Base-by-base conservation (phyloP, 176 grass and related monocot genomes). In the Juncus inflexus region DNA sequence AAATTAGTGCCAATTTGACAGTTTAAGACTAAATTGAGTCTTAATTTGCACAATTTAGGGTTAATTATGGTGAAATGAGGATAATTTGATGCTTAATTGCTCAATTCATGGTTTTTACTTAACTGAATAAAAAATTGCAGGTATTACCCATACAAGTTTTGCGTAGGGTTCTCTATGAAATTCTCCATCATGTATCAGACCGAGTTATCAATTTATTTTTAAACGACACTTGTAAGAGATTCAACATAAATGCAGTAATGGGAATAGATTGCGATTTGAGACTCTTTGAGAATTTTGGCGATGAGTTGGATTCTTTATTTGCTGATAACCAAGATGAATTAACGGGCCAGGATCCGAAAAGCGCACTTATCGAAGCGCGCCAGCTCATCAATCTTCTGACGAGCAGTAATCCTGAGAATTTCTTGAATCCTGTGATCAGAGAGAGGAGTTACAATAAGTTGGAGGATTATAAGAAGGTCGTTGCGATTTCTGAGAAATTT, bases 361-460 rank as follows among this genome's bases (percentile, higher is more conserved):
- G 55, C 63, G 89, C 95, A 11, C 55, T 99, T 36, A 66, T 82
- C 45, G 95, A 99, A 55, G 83, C 78, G 9, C 89, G 89, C 62
- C 95, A 92, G 58, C 62, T 94, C 69, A 77, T 99, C 52, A 99
- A 99, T 82, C 82, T 99, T 76, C 89, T 99, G 28, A 76, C 89
- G 83, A 99, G 89, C 66, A 86, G 82, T 73, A 89, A 87, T 70
- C 88, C 89, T 58, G 95, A 99, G 69, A 99, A 69, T 62, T 99
- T 94, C 72, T 74, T 99, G 57, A 99, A 99, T 66, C 55, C 89
- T 51, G 89, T 99, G 57, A 99, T 99, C 64, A 82, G 62, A 73
- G 89, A 94, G 74, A 99, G 78, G 80, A 90, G 42, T 66, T 99
- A 99, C 56, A 87, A 83, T 65, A 89, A 92, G 89, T 84, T 99